Percentiles rank a stretch among this genome's conserved stretches.
Evolutionary conservation across 2,329 filamentous ascomycete genomes (phyloP).

Genomic region (Pseudogymnoascus sp.): DNA sequence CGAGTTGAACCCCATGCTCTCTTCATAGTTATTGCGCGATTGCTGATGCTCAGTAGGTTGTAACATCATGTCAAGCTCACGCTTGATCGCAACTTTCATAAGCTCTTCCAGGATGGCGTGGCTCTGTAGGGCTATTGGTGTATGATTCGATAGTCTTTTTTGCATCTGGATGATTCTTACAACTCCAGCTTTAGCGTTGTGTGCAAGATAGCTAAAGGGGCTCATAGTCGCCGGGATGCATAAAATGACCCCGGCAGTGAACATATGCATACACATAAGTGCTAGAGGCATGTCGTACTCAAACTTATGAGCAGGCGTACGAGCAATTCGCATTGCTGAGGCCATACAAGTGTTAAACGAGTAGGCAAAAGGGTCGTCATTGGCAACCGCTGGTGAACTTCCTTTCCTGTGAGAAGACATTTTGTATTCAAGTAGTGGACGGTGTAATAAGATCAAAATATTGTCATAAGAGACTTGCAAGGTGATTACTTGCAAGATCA

Average conservation of each 20-base stretch:
- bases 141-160: background rate
- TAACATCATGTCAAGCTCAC: background rate
- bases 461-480: constrained; percentile 21
- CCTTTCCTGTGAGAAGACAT: constrained; percentile 10
- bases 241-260: constrained; percentile 15
- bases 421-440: constrained; percentile 22
- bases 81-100: background rate
- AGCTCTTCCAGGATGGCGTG: background rate
- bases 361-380: background rate
- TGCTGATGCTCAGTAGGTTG: background rate
- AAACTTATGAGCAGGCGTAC: constrained; percentile 22
- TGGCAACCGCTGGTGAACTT: constrained; percentile 6
- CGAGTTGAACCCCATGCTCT: background rate
- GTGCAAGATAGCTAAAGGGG: constrained; percentile 23
- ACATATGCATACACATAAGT: background rate
- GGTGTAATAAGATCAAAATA: constrained; percentile 19
- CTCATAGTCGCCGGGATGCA: constrained; percentile 26
- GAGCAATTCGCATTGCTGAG: constrained; percentile 26
- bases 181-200: constrained; percentile 26
- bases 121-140: background rate
- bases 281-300: constrained; percentile 17
- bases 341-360: constrained; percentile 20
- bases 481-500: constrained; percentile 12
- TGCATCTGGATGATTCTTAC: constrained; percentile 23
- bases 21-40: background rate